Percentiles rank a stretch among this genome's conserved stretches.
Evolutionary conservation across 1,284 basidiomycete species (phyloP).

Genomic region (Grifola frondosa): DNA sequence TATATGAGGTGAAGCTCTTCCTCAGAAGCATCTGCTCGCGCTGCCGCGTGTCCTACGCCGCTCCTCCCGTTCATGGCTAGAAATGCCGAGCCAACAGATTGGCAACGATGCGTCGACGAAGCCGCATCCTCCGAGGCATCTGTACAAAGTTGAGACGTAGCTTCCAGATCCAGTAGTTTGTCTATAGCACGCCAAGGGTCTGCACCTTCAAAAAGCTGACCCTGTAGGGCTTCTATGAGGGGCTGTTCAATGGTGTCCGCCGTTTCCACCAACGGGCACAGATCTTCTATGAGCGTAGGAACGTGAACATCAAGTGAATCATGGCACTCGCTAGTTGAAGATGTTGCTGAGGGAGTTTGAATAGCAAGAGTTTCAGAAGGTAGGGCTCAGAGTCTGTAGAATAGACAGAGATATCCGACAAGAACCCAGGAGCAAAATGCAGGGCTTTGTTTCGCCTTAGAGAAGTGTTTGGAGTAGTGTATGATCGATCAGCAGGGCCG

Average conservation of each 20-base stretch:
- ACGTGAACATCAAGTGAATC: neutral
- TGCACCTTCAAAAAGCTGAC: conserved; percentile 24
- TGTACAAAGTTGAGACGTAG: neutral
- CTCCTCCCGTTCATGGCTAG: neutral
- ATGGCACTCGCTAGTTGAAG: too few species aligned
- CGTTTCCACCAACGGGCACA: too few species aligned
- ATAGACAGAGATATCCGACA: too few species aligned
- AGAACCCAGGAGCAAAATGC: too few species aligned
- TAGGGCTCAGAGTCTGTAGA: too few species aligned
- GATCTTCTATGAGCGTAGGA: neutral
- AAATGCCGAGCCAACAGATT: neutral
- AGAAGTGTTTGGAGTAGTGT: too few species aligned
- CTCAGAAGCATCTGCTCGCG: too few species aligned
- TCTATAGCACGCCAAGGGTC: conserved; percentile 26
- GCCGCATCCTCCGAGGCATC: neutral
- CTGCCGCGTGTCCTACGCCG: conserved; percentile 8
- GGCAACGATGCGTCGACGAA: neutral
- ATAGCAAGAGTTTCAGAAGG: too few species aligned
- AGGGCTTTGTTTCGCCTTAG: too few species aligned
- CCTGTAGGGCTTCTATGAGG: conserved; percentile 21
- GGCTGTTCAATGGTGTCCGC: neutral
- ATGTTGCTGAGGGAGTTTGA: too few species aligned
- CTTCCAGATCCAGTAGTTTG: conserved; percentile 16
- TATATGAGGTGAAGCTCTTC: too few species aligned
- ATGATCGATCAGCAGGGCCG: too few species aligned